phyloP scores from a whole-genome alignment of 441 rosid species.

The Dalechampia spathulata region DNA sequence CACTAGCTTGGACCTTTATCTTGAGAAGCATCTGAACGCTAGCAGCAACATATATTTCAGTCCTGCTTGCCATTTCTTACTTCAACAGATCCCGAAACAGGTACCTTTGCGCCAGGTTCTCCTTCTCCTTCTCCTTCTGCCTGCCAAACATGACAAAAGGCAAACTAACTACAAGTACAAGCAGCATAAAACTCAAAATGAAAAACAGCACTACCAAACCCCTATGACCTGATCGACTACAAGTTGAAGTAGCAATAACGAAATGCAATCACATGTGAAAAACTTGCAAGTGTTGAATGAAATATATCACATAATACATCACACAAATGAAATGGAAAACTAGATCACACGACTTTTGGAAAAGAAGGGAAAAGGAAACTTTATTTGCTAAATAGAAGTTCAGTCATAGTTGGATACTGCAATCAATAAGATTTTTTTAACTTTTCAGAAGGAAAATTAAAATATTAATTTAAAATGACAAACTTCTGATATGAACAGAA shows the following conservation, averaged over 20 bases:
- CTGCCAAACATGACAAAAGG: background rate
- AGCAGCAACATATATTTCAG: background rate
- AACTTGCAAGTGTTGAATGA: no score
- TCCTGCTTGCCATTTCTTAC: conserved; percentile 1
- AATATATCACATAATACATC: no score
- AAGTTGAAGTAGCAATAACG: background rate
- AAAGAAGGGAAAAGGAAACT: no score
- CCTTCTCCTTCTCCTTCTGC: conserved; percentile 1
- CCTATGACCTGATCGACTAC: background rate
- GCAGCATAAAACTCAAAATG: background rate
- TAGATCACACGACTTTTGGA: no score
- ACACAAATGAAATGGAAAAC: background rate
- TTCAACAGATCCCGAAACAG: conserved; percentile 2
- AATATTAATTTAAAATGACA: no score
- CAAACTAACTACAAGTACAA: no score
- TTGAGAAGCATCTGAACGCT: background rate
- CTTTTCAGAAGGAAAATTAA: no score
- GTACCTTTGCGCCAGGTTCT: background rate
- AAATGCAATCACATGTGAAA: background rate
- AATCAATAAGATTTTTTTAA: no score
- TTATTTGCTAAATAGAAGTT: no score
- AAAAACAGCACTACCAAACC: background rate
- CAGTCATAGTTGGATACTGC: no score
- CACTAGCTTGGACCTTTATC: background rate
- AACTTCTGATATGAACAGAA: no score